These are phyloP conservation scores for Ceratocystis cacaofunesta DNA, from an alignment of 2,329 filamentous ascomycete genomes.

Conservation along the genomic window DNA sequence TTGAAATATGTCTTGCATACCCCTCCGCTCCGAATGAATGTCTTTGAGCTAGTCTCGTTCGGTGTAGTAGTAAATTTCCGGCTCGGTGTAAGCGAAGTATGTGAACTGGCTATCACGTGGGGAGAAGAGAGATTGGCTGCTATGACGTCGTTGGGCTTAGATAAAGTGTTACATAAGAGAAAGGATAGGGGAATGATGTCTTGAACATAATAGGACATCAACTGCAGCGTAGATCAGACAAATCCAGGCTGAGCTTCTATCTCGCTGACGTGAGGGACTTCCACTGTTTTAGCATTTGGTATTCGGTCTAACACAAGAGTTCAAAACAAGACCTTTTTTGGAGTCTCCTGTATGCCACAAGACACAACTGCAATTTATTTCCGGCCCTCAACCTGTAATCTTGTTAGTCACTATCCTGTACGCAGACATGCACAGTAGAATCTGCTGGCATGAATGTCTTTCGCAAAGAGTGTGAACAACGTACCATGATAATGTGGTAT, in stretches of 20 bases:
- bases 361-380: slow-evolving; percentile 22
- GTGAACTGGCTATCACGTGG: background rate
- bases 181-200: background rate
- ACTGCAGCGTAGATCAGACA: background rate
- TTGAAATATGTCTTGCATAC: background rate
- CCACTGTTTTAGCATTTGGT: background rate
- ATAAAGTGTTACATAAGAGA: background rate
- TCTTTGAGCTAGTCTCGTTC: background rate
- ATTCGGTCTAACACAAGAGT: background rate
- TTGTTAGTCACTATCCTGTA: background rate
- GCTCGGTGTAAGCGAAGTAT: background rate
- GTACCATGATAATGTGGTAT: slow-evolving; percentile 68
- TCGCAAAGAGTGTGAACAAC: slow-evolving; percentile 15
- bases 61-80: background rate
- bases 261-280: background rate
- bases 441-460: background rate
- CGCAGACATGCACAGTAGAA: background rate
- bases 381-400: slow-evolving; percentile 27
- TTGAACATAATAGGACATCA: background rate
- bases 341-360: background rate
- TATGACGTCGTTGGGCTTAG: slow-evolving; percentile 1
- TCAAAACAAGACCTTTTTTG: background rate
- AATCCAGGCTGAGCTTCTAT: background rate
- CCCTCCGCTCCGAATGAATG: background rate
- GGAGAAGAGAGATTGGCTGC: background rate